Evolutionary conservation across 805 yeast species (phyloP).

Genomic region (Zygotorulaspora florentina): DNA sequence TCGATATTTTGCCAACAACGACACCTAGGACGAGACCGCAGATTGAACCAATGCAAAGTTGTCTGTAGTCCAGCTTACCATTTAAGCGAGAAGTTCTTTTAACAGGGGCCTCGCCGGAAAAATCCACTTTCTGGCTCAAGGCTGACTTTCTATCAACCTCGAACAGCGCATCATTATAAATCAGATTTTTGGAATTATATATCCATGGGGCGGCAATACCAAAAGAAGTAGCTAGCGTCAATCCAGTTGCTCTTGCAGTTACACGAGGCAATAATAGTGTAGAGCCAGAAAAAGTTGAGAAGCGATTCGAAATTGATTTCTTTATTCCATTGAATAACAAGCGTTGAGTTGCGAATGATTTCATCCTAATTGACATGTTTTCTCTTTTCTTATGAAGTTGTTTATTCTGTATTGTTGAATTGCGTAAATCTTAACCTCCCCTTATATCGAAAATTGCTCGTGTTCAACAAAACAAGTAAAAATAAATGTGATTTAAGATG

Average conservation of each 20-base stretch:
- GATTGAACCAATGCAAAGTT: constrained; percentile 30
- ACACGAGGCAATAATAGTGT: constrained; percentile 3
- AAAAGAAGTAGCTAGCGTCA: constrained; percentile 12
- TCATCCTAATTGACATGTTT: constrained; percentile 2
- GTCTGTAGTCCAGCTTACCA: constrained; percentile 21
- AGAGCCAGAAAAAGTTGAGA: not conserved
- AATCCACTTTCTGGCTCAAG: constrained; percentile 10
- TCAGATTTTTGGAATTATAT: constrained; percentile 5
- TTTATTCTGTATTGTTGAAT: not conserved
- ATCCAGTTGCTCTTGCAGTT: constrained; percentile 8
- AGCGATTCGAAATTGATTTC: constrained; percentile 1
- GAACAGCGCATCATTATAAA: constrained; percentile 19
- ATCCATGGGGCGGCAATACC: constrained; percentile 15
- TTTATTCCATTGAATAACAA: constrained; percentile 7
- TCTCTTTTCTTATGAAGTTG: not conserved
- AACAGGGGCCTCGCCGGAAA: constrained; percentile 9
- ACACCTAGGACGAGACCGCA: constrained; percentile 28
- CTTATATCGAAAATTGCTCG: not conserved
- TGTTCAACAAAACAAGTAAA: no score
- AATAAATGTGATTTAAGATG: no score
- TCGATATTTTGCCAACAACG: constrained; percentile 27
- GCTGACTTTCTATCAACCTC: constrained; percentile 16
- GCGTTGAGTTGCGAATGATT: constrained; percentile 8
- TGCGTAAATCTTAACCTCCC: not conserved
- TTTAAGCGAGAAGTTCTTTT: constrained; percentile 9